These are phyloP conservation scores for Leptographium galeiforme DNA, from an alignment of 2,329 filamentous ascomycete species.

Conservation along the genomic window DNA sequence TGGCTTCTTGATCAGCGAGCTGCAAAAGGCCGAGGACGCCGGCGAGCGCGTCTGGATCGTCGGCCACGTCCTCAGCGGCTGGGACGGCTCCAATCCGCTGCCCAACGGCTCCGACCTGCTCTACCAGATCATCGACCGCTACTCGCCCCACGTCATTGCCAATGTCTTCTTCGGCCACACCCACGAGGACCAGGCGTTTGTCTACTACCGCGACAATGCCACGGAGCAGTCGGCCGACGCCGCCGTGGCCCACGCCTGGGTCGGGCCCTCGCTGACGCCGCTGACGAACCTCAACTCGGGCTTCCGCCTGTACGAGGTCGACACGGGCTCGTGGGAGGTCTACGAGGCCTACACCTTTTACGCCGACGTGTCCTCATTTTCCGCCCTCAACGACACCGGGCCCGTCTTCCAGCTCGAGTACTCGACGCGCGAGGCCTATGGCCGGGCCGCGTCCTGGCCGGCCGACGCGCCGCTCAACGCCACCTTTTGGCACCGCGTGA, in stretches of 20 bases:
- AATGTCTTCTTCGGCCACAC: conserved; percentile 46
- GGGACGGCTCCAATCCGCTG: conserved; percentile 35
- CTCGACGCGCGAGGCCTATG: conserved; percentile 41
- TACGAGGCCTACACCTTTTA: conserved; percentile 41
- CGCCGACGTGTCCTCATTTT: conserved; percentile 35
- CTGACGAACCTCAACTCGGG: conserved; percentile 37
- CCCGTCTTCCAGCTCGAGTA: conserved; percentile 43
- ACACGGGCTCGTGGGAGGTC: conserved; percentile 41
- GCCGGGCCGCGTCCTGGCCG: conserved; percentile 27
- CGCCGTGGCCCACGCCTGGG: conserved; percentile 40
- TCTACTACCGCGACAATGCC: conserved; percentile 41
- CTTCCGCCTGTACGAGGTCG: conserved; percentile 45
- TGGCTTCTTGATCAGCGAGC: conserved; percentile 37
- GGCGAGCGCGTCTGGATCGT: conserved; percentile 43
- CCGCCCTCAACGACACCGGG: conserved; percentile 20
- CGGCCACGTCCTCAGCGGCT: conserved; percentile 40
- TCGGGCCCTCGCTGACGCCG: conserved; percentile 34
- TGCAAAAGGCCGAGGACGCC: conserved; percentile 36
- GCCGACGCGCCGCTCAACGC: conserved; percentile 32
- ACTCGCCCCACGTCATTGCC: conserved; percentile 36
- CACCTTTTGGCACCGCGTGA: conserved; percentile 30
- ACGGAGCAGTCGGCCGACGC: conserved; percentile 23
- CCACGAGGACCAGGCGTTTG: conserved; percentile 30
- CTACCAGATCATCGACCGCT: conserved; percentile 39
- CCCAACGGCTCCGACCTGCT: conserved; percentile 28